Base-by-base conservation (phyloP, 495 filamentous ascomycete genomes). In the Annulohypoxylon stygium region DNA sequence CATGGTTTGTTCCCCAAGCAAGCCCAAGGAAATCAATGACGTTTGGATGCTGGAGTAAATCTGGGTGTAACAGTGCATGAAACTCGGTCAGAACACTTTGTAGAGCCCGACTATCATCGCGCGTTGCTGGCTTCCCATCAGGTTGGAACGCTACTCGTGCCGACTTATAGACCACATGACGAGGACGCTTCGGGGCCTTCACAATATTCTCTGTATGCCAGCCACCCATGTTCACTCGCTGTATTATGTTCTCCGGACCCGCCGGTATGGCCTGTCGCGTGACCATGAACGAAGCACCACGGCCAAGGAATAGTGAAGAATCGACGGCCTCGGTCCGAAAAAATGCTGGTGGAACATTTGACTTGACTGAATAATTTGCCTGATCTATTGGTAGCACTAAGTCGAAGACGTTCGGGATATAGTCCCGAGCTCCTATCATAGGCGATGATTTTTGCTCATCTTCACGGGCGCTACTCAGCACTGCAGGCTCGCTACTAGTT, bases 1-100 rank as follows among this genome's bases (percentile, higher is more conserved):
- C 47, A 26, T 23, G 47, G 11, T 51, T 51, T 5, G 47, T 51
- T 25, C 47, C 47, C 47, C 47, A 51, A 9, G 47, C 47, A 23
- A 51, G 47, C 0, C 47, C 47, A 9, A 51, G 47, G 10, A 51
- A 51, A 26, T 51, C 47, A 11, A 51, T 51, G 25, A 51, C 25
- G 16, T 51, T 51, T 5, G 47, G 47, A 51, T 51, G 47, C 3
- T 26, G 8, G 23, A 53, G 48, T 26, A 53, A 7, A 1, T 23
- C 11, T 2, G 48, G 48, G 8, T 53, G 48, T 11, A 53, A 30
- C 25, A 53, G 14, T 12, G 48, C 48, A 20, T 53, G 48, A 20
- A 53, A 53, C 16, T 53, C 48, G 4, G 48, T 53, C 11, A 53
- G 23, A 30, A 53, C 48, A n/a, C 48, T 53, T 53, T 53, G 20